Percentiles rank a stretch among this genome's conserved stretches.
These are phyloP conservation scores for Volvox africanus DNA, from an alignment of 139 green algal genomes.

Conservation along the genomic window DNA sequence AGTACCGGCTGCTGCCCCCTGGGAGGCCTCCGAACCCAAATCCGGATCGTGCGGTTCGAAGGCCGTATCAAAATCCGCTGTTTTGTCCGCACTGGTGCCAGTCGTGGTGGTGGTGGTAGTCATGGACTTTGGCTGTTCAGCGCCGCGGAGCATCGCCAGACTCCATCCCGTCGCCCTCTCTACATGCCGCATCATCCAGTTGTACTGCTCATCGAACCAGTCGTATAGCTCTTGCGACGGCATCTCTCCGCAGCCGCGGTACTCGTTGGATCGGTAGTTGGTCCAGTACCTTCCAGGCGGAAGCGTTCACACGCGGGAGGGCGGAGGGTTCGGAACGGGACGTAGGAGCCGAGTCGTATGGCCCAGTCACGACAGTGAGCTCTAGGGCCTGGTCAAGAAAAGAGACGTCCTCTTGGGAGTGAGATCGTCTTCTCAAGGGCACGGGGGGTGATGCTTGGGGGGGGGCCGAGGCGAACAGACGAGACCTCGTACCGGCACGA, in stretches of 20 bases:
- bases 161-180: not conserved
- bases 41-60: not conserved
- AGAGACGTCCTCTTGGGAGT: no score
- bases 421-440: no score
- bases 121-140: not conserved
- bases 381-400: no score
- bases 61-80: no score
- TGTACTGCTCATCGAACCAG: conserved; percentile 47
- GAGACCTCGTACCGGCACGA: not conserved
- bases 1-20: not conserved
- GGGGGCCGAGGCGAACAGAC: not conserved
- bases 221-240: conserved; percentile 44
- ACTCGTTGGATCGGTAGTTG: conserved; percentile 61
- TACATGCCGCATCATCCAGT: conserved; percentile 16
- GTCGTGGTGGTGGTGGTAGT: not conserved
- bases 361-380: no score
- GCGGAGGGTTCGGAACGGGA: not conserved
- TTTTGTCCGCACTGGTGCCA: no score
- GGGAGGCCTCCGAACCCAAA: not conserved
- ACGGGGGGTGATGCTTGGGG: no score
- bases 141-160: not conserved
- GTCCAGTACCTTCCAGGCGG: conserved; percentile 43
- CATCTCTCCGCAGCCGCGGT: conserved; percentile 1
- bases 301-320: not conserved
- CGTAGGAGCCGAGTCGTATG: no score